These are phyloP conservation scores for Quercus parvula DNA, from an alignment of 306 rosid species.

Conservation along the genomic window DNA sequence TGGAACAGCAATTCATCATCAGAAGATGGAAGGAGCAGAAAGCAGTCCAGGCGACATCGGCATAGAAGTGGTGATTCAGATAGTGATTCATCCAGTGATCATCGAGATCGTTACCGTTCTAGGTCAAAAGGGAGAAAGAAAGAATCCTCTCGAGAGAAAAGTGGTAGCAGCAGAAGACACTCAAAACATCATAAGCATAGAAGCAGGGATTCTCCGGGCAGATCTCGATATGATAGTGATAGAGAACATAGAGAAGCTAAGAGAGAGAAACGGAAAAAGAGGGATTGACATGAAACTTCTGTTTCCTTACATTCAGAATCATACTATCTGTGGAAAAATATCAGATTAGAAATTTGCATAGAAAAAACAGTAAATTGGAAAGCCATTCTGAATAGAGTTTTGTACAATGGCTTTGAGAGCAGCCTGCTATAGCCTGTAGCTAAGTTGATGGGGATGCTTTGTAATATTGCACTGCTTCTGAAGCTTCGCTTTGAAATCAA, in stretches of 20 bases:
- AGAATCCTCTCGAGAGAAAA: constrained; percentile 63
- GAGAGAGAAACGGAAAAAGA: constrained; percentile 49
- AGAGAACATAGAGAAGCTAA: constrained; percentile 40
- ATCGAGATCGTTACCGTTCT: constrained; percentile 38
- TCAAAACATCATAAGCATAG: constrained; percentile 56
- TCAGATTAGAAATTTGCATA: neutral
- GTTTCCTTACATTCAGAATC: neutral
- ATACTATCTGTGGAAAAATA: too few species aligned
- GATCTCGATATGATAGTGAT: constrained; percentile 41
- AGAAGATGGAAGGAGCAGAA: constrained; percentile 68
- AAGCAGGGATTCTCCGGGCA: constrained; percentile 52
- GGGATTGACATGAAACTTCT: constrained; percentile 37
- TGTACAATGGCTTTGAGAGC: neutral
- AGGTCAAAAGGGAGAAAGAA: constrained; percentile 59
- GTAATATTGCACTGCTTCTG: neutral
- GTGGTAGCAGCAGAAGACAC: constrained; percentile 54
- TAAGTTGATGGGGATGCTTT: neutral
- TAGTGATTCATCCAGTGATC: constrained; percentile 50
- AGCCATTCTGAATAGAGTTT: neutral
- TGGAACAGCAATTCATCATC: constrained; percentile 44
- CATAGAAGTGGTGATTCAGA: constrained; percentile 47
- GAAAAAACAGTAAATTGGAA: neutral
- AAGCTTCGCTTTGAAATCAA: neutral
- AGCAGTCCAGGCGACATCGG: constrained; percentile 48
- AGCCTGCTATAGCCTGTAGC: neutral